A percentile compares a stretch with the other conserved stretches of the same genome.
phyloP scores from a whole-genome alignment of 1,139 yeast genomes.

The Zygosaccharomyces sapae region DNA sequence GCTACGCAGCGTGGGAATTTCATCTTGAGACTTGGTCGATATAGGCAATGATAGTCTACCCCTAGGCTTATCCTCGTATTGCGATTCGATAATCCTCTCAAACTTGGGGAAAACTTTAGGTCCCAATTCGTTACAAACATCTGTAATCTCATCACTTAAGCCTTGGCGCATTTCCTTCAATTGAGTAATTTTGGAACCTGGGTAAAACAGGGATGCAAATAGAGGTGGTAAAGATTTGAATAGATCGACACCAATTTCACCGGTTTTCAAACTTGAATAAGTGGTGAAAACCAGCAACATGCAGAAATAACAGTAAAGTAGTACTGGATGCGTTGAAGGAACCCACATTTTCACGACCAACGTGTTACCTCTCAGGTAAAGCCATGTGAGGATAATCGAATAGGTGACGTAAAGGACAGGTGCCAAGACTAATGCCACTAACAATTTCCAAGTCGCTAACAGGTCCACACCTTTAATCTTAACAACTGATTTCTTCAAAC shows the following conservation, averaged over 20 bases:
- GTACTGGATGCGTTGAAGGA: conserved; percentile 33
- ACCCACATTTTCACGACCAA: conserved; percentile 42
- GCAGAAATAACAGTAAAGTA: conserved; percentile 41
- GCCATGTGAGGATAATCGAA: conserved; percentile 52
- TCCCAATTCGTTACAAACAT: conserved; percentile 57
- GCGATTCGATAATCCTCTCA: conserved; percentile 26
- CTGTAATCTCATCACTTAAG: conserved; percentile 51
- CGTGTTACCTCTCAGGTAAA: conserved; percentile 35
- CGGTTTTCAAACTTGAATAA: conserved; percentile 81
- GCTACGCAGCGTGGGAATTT: conserved; percentile 16
- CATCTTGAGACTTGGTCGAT: conserved; percentile 12
- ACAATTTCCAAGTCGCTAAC: conserved; percentile 71
- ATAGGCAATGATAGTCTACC: conserved; percentile 13
- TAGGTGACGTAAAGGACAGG: conserved; percentile 64
- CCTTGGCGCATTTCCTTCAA: conserved; percentile 47
- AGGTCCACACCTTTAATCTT: conserved; percentile 71
- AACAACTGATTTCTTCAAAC: conserved; percentile 62
- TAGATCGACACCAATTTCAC: conserved; percentile 89
- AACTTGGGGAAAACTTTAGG: conserved; percentile 64
- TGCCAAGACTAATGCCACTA: conserved; percentile 63
- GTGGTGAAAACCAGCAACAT: conserved; percentile 59
- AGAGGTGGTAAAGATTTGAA: conserved; percentile 79
- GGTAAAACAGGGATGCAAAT: conserved; percentile 62
- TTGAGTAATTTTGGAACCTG: conserved; percentile 41
- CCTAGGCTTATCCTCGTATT: conserved; percentile 12